Evolutionary conservation across 108 stramenopile species (phyloP).

Genomic region (Hondaea fermentalgiana): DNA sequence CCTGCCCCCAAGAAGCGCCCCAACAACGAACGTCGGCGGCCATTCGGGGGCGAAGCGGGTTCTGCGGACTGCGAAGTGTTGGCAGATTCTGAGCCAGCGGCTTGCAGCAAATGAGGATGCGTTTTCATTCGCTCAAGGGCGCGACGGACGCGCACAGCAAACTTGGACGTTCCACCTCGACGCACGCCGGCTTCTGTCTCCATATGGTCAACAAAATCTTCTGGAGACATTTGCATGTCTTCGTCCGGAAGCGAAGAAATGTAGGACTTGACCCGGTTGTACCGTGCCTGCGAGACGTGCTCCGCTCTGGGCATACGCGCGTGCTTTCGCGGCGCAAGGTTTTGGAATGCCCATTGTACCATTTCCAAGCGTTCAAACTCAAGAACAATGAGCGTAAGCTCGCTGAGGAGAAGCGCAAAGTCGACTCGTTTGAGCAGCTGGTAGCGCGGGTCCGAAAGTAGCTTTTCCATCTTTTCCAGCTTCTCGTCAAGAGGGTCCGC

Average conservation of each 20-base stretch:
- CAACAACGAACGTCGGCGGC: no score
- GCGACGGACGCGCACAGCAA: neutral
- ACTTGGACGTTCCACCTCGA: neutral
- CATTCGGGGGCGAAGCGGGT: no score
- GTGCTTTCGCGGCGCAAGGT: neutral
- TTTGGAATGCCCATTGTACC: neutral
- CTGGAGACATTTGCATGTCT: neutral
- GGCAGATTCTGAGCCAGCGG: neutral
- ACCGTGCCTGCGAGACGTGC: neutral
- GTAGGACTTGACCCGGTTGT: neutral
- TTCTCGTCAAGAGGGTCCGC: neutral
- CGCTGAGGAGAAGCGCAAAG: constrained; percentile 2
- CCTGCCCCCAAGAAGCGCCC: no score
- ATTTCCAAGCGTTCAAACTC: neutral
- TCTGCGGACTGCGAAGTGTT: no score
- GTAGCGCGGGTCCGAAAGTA: neutral
- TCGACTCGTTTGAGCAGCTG: neutral
- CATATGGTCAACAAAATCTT: neutral
- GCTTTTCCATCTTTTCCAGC: neutral
- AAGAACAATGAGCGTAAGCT: constrained; percentile 2
- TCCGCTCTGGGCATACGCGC: neutral
- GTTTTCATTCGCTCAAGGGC: neutral
- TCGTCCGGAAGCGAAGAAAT: neutral
- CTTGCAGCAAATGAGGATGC: neutral
- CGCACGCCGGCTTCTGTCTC: neutral